Evolutionary conservation across 2,329 filamentous ascomycete genomes (phyloP).

Genomic region (Dichotomopilus funicola): DNA sequence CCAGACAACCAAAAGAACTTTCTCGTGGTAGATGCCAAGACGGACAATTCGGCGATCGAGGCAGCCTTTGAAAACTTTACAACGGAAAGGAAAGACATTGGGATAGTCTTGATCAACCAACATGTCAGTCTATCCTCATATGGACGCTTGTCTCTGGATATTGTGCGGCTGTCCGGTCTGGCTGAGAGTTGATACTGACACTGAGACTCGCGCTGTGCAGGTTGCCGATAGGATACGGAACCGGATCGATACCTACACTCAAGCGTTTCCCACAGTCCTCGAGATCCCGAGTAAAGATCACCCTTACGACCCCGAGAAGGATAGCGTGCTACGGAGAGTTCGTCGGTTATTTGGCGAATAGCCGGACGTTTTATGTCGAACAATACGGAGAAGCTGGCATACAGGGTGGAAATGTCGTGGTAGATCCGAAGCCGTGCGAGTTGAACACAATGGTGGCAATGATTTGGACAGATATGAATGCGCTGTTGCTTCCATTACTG

Average conservation of each 20-base stretch:
- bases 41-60: constrained; percentile 81
- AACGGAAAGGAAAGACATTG: constrained; percentile 87
- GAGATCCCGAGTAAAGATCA: constrained; percentile 99
- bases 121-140: constrained; percentile 58
- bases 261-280: constrained; percentile 90
- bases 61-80: constrained; percentile 86
- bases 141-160: too few relatives aligned
- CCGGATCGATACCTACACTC: constrained; percentile 83
- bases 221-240: constrained; percentile 90
- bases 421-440: too few relatives aligned
- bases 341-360: constrained; percentile 62
- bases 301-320: constrained; percentile 97
- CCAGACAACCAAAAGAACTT: constrained; percentile 96
- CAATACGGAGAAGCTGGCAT: not conserved
- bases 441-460: too few relatives aligned
- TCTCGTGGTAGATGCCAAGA: constrained; percentile 91
- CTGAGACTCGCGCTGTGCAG: constrained; percentile 38
- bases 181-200: not conserved
- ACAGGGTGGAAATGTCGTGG: too few relatives aligned
- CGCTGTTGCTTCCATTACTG: too few relatives aligned
- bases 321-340: constrained; percentile 90
- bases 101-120: constrained; percentile 94
- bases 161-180: too few relatives aligned
- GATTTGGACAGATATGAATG: too few relatives aligned
- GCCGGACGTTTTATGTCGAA: constrained; percentile 8